Conservation (phyloP, 257 asterid species). For the Lycium barbarum region DNA sequence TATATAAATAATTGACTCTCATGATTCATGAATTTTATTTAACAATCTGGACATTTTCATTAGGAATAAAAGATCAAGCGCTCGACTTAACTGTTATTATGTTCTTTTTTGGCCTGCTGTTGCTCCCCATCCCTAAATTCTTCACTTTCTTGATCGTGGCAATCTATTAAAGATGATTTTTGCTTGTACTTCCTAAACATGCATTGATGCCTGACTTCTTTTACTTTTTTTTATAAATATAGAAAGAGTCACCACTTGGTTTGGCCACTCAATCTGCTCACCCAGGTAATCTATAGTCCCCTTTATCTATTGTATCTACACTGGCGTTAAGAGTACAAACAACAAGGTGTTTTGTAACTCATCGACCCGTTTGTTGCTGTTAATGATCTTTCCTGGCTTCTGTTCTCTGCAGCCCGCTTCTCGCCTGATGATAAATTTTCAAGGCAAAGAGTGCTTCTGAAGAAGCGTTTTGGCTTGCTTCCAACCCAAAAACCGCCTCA, state of each 20-base stretch:
- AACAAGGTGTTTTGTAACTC: not conserved
- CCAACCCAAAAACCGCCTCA: constrained; percentile 78
- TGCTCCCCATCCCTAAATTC: not conserved
- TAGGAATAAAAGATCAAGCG: not conserved
- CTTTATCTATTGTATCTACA: not conserved
- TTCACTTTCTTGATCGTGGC: not conserved
- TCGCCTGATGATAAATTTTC: constrained; percentile 88
- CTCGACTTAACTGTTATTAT: not conserved
- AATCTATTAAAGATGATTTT: not conserved
- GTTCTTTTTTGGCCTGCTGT: not conserved
- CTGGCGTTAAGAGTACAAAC: not conserved
- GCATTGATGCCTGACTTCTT: not conserved
- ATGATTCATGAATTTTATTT: not conserved
- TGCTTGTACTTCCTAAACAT: not conserved
- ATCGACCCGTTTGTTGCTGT: not conserved
- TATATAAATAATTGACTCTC: not conserved
- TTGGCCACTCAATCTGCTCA: constrained; percentile 82
- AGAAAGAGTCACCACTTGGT: constrained; percentile 84
- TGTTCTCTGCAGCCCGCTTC: constrained; percentile 71
- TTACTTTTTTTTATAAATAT: constrained; percentile 28
- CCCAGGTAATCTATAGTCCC: constrained; percentile 60
- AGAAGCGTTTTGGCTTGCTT: constrained; percentile 88
- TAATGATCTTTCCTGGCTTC: not conserved
- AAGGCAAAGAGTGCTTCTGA: constrained; percentile 81
- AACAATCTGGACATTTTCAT: not conserved